Evolutionary conservation across 139 green algal species (phyloP).

Genomic region (Chlorella sp.): DNA sequence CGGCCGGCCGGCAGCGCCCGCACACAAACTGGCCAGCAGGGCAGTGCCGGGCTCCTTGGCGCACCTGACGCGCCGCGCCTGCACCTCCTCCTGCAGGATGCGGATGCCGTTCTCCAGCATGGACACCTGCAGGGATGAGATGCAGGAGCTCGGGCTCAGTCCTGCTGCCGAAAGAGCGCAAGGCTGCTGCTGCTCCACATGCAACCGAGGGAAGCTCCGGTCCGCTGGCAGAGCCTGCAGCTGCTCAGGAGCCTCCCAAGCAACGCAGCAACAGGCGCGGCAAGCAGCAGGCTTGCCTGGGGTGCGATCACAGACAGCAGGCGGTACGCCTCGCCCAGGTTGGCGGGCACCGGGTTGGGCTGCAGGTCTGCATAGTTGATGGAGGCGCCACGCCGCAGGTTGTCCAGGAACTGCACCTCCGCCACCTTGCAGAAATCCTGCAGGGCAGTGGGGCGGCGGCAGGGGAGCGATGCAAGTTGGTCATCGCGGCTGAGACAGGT

Average conservation of each 20-base stretch:
- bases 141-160: background rate
- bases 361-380: constrained; percentile 73
- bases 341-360: constrained; percentile 44
- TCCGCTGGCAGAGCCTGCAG: no score
- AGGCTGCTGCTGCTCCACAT: background rate
- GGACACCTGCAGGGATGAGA: constrained; percentile 45
- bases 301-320: constrained; percentile 46
- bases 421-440: constrained; percentile 74
- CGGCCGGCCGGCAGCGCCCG: no score
- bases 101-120: constrained; percentile 63
- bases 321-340: constrained; percentile 55
- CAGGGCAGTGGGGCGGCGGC: background rate
- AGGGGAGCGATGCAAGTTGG: background rate
- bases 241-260: no score
- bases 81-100: constrained; percentile 65
- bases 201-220: no score
- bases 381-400: constrained; percentile 79
- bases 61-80: constrained; percentile 37
- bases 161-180: no score
- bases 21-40: no score
- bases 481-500: no score
- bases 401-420: constrained; percentile 83
- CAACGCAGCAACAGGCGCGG: no score
- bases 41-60: background rate
- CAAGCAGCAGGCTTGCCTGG: background rate